Percentiles rank a stretch among this genome's conserved stretches.
Conservation (phyloP, 2,329 filamentous ascomycete genomes). For the Talaromyces sp. region DNA sequence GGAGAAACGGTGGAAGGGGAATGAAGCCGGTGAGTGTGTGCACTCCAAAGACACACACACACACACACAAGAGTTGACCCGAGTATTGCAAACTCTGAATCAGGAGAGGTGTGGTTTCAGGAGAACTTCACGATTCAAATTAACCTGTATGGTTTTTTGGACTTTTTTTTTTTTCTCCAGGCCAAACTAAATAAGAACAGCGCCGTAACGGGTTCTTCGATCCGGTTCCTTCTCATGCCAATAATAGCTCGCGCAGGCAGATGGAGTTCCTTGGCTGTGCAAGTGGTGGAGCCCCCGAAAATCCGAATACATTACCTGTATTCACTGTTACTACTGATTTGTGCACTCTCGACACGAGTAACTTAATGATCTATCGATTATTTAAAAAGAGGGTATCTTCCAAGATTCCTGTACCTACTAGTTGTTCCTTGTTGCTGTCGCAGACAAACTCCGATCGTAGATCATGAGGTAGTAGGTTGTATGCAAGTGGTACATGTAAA, state of each 20-base stretch:
- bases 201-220: slow-evolving; percentile 15
- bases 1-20: slow-evolving; percentile 13
- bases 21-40: neutral
- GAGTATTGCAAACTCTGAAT: slow-evolving; percentile 1
- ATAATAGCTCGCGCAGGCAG: slow-evolving; percentile 21
- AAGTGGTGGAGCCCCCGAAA: slow-evolving; percentile 17
- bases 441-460: too few species aligned
- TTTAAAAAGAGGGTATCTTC: too few species aligned
- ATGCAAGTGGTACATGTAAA: too few species aligned
- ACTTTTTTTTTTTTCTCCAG: slow-evolving; percentile 4
- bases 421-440: too few species aligned
- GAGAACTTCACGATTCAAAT: slow-evolving; percentile 2
- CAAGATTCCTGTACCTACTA: too few species aligned
- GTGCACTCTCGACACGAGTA: too few species aligned
- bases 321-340: too few species aligned
- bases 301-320: slow-evolving; percentile 5
- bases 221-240: slow-evolving; percentile 25
- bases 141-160: slow-evolving; percentile 7
- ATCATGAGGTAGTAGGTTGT: too few species aligned
- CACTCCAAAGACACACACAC: neutral
- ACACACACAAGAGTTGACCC: too few species aligned
- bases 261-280: slow-evolving; percentile 18
- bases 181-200: slow-evolving; percentile 3
- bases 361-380: too few species aligned
- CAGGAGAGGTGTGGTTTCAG: slow-evolving; percentile 4